These are phyloP conservation scores for Craterostigma plantagineum DNA, from an alignment of 257 asterid species.

Conservation along the genomic window DNA sequence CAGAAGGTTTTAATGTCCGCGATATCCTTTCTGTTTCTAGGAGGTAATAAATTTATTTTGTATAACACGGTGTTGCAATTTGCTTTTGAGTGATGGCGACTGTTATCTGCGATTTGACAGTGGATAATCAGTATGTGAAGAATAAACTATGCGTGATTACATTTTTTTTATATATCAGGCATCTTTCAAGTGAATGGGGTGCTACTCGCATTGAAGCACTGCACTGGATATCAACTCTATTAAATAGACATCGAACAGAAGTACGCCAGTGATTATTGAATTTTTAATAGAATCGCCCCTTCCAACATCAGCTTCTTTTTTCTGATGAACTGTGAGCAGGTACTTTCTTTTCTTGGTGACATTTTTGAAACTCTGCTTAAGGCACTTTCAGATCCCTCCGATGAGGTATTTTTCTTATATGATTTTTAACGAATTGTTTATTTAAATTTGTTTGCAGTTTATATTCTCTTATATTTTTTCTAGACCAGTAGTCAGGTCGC, in stretches of 20 bases:
- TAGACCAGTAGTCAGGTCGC: too few species aligned
- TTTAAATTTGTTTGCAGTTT: too few species aligned
- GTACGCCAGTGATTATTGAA: constrained; percentile 11
- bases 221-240: constrained; percentile 74
- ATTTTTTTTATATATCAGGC: constrained; percentile 33
- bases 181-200: constrained; percentile 86
- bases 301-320: too few species aligned
- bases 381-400: constrained; percentile 95
- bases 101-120: too few species aligned
- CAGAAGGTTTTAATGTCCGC: constrained; percentile 80
- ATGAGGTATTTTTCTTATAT: constrained; percentile 50
- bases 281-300: too few species aligned
- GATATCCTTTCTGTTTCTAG: constrained; percentile 75
- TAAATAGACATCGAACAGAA: constrained; percentile 61
- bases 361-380: constrained; percentile 72
- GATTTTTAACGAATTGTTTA: constrained; percentile 4
- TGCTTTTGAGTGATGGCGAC: too few species aligned
- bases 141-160: too few species aligned
- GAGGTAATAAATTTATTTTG: constrained; percentile 31
- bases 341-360: constrained; percentile 58
- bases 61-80: too few species aligned
- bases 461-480: too few species aligned
- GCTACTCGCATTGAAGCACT: constrained; percentile 97
- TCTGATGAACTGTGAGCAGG: constrained; percentile 27
- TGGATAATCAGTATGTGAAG: too few species aligned